Percentiles rank a stretch among this genome's conserved stretches.
Conservation (phyloP, 2,329 filamentous ascomycete genomes). For the Trichophyton benhamiae region DNA sequence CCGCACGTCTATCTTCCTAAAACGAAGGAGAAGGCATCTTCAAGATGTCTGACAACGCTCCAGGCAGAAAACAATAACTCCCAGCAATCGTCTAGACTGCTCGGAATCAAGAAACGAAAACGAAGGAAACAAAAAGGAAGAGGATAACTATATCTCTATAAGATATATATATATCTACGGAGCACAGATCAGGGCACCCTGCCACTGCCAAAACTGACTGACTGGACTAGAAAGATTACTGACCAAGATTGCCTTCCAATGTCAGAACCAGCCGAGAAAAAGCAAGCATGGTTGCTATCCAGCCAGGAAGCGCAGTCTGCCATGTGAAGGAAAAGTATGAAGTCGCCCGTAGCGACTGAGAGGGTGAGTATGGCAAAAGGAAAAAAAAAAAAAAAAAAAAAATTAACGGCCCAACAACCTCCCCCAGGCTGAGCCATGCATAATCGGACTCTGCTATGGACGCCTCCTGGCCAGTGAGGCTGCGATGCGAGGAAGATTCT, state of each 20-base stretch:
- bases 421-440: not conserved
- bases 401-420: not conserved
- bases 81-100: not conserved
- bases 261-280: not conserved
- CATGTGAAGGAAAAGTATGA: not conserved
- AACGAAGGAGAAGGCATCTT: not conserved
- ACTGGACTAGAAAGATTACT: not conserved
- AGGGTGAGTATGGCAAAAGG: not conserved
- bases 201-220: not conserved
- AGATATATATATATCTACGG: not conserved
- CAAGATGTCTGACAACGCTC: not conserved
- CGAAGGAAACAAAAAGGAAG: not conserved
- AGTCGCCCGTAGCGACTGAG: not conserved
- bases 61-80: not conserved
- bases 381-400: too few relatives aligned
- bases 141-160: not conserved
- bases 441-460: not conserved
- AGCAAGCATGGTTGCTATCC: not conserved
- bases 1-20: not conserved
- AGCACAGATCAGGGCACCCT: not conserved
- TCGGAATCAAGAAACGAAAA: not conserved
- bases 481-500: not conserved
- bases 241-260: not conserved
- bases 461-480: slow-evolving; percentile 1
- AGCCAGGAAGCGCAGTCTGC: not conserved